phyloP scores from a whole-genome alignment of 495 filamentous ascomycete species.

The Aspergillus olivimuriae region DNA sequence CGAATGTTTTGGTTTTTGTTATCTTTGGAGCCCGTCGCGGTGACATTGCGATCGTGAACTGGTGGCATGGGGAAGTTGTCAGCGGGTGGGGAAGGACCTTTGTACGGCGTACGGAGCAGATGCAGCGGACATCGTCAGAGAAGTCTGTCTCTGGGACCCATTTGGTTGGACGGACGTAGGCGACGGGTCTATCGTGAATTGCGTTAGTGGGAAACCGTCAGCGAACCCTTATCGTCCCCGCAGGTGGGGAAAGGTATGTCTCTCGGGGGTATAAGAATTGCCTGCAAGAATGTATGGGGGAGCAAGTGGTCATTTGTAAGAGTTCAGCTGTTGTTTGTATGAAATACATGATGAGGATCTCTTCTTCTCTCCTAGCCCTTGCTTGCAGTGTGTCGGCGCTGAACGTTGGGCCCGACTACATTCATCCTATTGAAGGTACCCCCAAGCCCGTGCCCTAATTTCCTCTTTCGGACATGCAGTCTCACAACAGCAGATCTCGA shows the following conservation, averaged over 20 bases:
- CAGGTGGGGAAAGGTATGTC: not conserved
- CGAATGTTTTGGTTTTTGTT: constrained; percentile 5
- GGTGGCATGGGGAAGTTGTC: not conserved
- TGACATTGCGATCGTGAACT: not conserved
- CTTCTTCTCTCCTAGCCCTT: not conserved
- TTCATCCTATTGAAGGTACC: constrained; percentile 6
- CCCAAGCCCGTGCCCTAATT: too few relatives aligned
- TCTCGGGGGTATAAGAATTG: not conserved
- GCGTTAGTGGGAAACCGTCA: too few relatives aligned
- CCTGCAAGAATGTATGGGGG: too few relatives aligned
- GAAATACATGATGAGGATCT: too few relatives aligned
- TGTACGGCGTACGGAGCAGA: too few relatives aligned
- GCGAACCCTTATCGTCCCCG: not conserved
- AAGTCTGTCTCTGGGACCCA: too few relatives aligned
- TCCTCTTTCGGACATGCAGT: too few relatives aligned
- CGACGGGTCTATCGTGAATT: too few relatives aligned
- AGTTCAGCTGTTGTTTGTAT: too few relatives aligned
- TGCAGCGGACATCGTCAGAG: too few relatives aligned
- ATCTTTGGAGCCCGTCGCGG: not conserved
- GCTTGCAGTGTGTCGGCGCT: not conserved
- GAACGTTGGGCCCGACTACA: constrained; percentile 5
- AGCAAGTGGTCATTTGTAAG: too few relatives aligned
- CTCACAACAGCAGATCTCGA: constrained; percentile 13
- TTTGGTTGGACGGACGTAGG: too few relatives aligned
- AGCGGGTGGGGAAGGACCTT: not conserved